A percentile compares a stretch with the other conserved stretches of the same genome.
These are phyloP conservation scores for Blastobotrys serpentis DNA, from an alignment of 1,139 yeast species.

Conservation along the genomic window DNA sequence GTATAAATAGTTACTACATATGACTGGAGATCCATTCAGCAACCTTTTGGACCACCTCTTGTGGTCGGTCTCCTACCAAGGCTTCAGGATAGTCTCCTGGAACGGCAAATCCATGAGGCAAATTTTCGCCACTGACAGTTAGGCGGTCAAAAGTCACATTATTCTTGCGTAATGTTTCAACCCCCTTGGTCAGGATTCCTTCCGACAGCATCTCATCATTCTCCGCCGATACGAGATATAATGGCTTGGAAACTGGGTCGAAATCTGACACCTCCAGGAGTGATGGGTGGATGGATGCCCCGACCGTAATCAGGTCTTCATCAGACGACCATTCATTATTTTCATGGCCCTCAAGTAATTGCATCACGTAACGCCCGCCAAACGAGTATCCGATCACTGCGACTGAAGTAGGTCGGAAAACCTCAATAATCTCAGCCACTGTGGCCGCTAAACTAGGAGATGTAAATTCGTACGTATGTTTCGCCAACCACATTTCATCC, in stretches of 20 bases:
- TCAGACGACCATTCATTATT: constrained; percentile 32
- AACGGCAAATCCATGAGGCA: constrained; percentile 46
- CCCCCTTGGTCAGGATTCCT: constrained; percentile 25
- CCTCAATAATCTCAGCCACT: constrained; percentile 38
- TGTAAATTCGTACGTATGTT: constrained; percentile 38
- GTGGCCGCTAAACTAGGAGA: constrained; percentile 34
- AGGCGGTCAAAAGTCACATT: constrained; percentile 28
- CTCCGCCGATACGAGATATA: constrained; percentile 37
- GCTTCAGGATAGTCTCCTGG: constrained; percentile 41
- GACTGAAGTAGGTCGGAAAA: constrained; percentile 37
- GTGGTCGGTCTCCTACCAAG: constrained; percentile 37
- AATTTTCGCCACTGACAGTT: constrained; percentile 24
- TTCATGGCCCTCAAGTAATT: constrained; percentile 29
- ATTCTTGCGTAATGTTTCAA: constrained; percentile 26
- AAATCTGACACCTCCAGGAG: constrained; percentile 36
- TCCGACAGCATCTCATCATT: constrained; percentile 36
- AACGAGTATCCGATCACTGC: constrained; percentile 43
- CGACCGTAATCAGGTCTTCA: constrained; percentile 35
- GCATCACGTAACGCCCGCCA: constrained; percentile 42
- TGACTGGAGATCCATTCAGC: constrained; percentile 31
- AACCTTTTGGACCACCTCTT: constrained; percentile 29
- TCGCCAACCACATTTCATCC: constrained; percentile 44
- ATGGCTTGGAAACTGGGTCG: constrained; percentile 33
- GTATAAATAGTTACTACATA: not conserved
- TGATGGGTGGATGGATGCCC: constrained; percentile 40